Base-by-base conservation (phyloP, 75 land plant species). In the Picea glauca region DNA sequence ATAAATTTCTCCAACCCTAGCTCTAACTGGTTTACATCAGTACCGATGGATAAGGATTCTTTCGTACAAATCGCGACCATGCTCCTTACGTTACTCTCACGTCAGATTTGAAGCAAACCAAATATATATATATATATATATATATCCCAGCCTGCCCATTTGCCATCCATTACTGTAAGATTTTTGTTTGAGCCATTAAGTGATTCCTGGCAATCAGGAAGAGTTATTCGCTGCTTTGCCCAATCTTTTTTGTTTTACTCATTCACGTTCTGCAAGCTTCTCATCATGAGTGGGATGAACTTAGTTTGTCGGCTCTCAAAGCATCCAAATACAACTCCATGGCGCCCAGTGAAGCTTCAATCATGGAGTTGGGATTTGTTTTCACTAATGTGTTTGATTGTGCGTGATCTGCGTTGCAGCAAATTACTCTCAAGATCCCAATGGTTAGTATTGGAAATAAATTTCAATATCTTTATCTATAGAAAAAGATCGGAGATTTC, bases 401-500 rank as follows among this genome's bases (percentile, higher is more conserved):
- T 67, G 38, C 72, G 0, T 67, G 46, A 40, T 3, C 23, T 3
- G 8, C 38, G 38, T 1, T 35, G 38, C 38, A 5, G 31, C 46
- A 18, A 35, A 14, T 35, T 35, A 35, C 0, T 35, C 38, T 35
- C 4, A 67, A 80, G 81, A 80, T 35, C 81, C 81, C 0, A 80
- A 80, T n/a, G 81, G 81, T 80, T 17, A 74, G 79, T 23, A 35
- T 46, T 13, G 38, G 3, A 35, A 35, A 35, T 35, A 0, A 35
- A 3, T 35, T 35, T 35, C 3, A 35, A 35, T 35, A 1, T 35
- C 38, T 35, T 35, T 35, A 35, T 35, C 38, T 35, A 35, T 35
- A 35, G 3, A 1, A 35, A 35, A 35, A 35, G 38, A 1, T 35
- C 38, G 38, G 1, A 35, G 38, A 35, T 35, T 0, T 35, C 38